Base-by-base conservation (phyloP, 345 rosid species). In the Euphorbia tirucalli region DNA sequence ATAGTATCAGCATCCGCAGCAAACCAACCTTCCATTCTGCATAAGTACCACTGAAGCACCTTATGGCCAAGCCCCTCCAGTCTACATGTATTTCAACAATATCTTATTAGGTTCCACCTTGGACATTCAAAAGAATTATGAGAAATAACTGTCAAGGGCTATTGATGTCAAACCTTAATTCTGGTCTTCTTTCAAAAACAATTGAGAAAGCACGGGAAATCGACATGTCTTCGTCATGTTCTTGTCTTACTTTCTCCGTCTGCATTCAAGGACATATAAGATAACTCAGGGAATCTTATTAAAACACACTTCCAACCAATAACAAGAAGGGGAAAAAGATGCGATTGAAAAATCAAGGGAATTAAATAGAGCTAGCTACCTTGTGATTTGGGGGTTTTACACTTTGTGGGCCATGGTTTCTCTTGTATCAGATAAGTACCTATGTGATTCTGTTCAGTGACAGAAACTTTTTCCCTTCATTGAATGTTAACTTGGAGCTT, bases 1-100 rank as follows among this genome's bases (percentile, higher is more conserved):
- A 95, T 95, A 57, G 93, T 90, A 46, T 95, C 98, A 25, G 99
- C 90, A 88, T 95, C 98, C 9, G 99, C 92, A 48, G 98, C 98
- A 82, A 95, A 95, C 98, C 99, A 92, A n/a, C 99, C 99, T 83
- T 95, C 98, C 98, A 95, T 95, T 79, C 98, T 89, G 83, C 99
- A 92, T 31, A 92, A 66, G 69, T 95, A 95, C 99, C 99, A 95
- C 32, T 95, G 99, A 41, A 95, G 96, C 55, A 93, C 98, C 80
- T 88, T 89, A 61, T 86, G 80, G 25, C 87, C 81, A 76, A 89
- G 84, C 63, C 96, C 98, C 62, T 93, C 91, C 79, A 90, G 74
- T 81, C 97, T 92, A 83, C 11, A 82, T 19, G 61, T 57, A 3
- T 25, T 71, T 35, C 25, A 69, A 60, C 35, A 66, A 71, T 62